phyloP scores from a whole-genome alignment of 805 yeast species.

The Suhomyces kilbournensis region DNA sequence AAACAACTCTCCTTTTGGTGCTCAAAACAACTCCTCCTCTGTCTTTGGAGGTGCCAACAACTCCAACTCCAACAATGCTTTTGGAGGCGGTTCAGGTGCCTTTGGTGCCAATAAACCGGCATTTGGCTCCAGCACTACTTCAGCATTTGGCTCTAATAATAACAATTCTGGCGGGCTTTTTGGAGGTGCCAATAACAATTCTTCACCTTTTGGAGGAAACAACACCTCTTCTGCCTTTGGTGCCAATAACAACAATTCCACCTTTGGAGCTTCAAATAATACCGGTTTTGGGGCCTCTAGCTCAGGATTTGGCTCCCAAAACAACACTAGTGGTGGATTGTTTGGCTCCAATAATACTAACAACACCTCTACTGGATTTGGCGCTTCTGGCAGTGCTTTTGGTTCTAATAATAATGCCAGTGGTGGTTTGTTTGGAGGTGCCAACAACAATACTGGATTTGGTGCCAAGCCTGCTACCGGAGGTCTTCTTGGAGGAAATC shows the following conservation, averaged over 20 bases:
- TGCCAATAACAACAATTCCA: constrained; percentile 8
- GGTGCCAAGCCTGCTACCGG: constrained; percentile 10
- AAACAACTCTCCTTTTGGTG: constrained; percentile 30
- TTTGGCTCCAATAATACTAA: constrained; percentile 15
- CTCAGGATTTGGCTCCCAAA: constrained; percentile 12
- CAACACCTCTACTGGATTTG: constrained; percentile 2
- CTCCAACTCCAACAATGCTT: background rate
- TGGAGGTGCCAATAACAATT: constrained; percentile 26
- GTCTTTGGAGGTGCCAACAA: constrained; percentile 15
- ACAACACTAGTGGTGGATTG: constrained; percentile 8
- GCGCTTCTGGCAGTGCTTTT: constrained; percentile 10
- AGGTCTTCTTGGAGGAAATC: constrained; percentile 18
- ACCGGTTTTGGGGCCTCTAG: constrained; percentile 18
- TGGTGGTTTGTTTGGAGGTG: constrained; percentile 27
- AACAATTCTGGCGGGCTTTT: constrained; percentile 31
- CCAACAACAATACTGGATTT: constrained; percentile 5
- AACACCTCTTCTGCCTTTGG: constrained; percentile 15
- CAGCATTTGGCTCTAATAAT: constrained; percentile 11
- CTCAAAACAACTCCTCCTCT: constrained; percentile 19
- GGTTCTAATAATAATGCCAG: constrained; percentile 11
- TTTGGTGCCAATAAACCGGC: constrained; percentile 22
- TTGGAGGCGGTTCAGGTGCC: constrained; percentile 16
- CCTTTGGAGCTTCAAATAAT: constrained; percentile 14
- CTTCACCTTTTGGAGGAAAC: constrained; percentile 16
- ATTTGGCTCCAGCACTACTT: background rate